Percentiles rank a stretch among this genome's conserved stretches.
These are phyloP conservation scores for Vigna angularis DNA, from an alignment of 306 rosid species.

Conservation along the genomic window DNA sequence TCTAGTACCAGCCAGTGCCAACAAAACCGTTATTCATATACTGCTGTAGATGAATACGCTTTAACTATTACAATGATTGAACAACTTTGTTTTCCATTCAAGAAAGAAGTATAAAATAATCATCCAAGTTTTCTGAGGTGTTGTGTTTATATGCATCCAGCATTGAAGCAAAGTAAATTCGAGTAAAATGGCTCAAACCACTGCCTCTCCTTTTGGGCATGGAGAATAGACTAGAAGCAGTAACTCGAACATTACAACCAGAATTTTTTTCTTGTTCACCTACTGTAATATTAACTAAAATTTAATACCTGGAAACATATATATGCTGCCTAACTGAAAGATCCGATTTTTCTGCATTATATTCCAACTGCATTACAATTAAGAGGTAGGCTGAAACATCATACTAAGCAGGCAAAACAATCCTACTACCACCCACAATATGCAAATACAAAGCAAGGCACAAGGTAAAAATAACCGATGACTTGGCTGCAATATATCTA, in stretches of 20 bases:
- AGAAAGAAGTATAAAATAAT: slow-evolving; percentile 3
- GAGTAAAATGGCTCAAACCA: slow-evolving; percentile 3
- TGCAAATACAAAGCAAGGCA: slow-evolving; percentile 86
- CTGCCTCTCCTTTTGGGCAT: not conserved
- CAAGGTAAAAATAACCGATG: slow-evolving; percentile 76
- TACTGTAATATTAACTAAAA: slow-evolving; percentile 33
- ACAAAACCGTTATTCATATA: not conserved
- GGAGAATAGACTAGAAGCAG: slow-evolving; percentile 8
- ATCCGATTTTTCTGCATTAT: slow-evolving; percentile 27
- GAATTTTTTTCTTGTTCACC: slow-evolving; percentile 1
- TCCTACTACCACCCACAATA: slow-evolving; percentile 65
- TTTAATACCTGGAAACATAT: slow-evolving; percentile 31
- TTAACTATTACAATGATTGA: slow-evolving; percentile 15
- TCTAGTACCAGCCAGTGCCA: not conserved
- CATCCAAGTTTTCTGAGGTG: not conserved
- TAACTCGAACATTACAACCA: slow-evolving; percentile 9
- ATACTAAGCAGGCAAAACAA: slow-evolving; percentile 70
- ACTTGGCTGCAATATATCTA: slow-evolving; percentile 78
- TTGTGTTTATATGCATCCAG: slow-evolving; percentile 3
- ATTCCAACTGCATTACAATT: slow-evolving; percentile 43
- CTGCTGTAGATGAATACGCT: not conserved
- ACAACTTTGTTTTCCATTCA: slow-evolving; percentile 31
- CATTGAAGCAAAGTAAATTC: slow-evolving; percentile 2
- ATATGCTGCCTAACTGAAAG: not conserved
- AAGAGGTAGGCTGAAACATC: slow-evolving; percentile 19